These are phyloP conservation scores for Pharnaceum exiguum DNA, from an alignment of 148 eudicot species.

Conservation along the genomic window DNA sequence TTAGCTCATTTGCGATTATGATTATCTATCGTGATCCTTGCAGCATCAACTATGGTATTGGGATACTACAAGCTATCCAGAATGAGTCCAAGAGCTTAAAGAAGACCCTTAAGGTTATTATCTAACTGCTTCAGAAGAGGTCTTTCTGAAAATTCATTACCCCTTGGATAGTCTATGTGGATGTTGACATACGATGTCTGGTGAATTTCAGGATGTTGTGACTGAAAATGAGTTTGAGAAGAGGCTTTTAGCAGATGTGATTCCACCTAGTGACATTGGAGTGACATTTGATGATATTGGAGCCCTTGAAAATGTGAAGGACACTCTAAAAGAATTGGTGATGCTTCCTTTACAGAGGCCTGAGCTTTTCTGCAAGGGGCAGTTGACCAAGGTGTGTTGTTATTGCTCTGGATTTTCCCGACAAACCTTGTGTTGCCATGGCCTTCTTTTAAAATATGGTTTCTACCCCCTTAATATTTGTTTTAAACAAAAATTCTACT, in stretches of 20 bases:
- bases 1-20: slow-evolving; percentile 1
- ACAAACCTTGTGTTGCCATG: background rate
- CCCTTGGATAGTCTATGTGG: background rate
- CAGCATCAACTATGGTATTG: slow-evolving; percentile 81
- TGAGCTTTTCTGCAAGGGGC: slow-evolving; percentile 95
- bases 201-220: slow-evolving; percentile 64
- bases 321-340: slow-evolving; percentile 92
- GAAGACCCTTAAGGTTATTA: slow-evolving; percentile 74
- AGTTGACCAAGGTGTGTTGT: slow-evolving; percentile 72
- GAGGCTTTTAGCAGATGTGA: slow-evolving; percentile 78
- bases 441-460: background rate
- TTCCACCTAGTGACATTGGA: slow-evolving; percentile 94
- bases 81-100: slow-evolving; percentile 84
- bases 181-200: background rate
- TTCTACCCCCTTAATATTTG: background rate
- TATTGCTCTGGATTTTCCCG: slow-evolving; percentile 1
- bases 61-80: slow-evolving; percentile 63
- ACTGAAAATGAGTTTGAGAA: slow-evolving; percentile 97
- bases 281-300: slow-evolving; percentile 98
- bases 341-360: slow-evolving; percentile 99
- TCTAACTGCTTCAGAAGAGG: background rate
- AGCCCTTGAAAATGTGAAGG: slow-evolving; percentile 94
- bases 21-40: slow-evolving; percentile 16
- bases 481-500: background rate
- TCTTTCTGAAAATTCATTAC: background rate